Evolutionary conservation across 805 yeast species (phyloP), one percentile per base, ranked within the genome.

Genomic region (Suhomyces xylopsoci): DNA sequence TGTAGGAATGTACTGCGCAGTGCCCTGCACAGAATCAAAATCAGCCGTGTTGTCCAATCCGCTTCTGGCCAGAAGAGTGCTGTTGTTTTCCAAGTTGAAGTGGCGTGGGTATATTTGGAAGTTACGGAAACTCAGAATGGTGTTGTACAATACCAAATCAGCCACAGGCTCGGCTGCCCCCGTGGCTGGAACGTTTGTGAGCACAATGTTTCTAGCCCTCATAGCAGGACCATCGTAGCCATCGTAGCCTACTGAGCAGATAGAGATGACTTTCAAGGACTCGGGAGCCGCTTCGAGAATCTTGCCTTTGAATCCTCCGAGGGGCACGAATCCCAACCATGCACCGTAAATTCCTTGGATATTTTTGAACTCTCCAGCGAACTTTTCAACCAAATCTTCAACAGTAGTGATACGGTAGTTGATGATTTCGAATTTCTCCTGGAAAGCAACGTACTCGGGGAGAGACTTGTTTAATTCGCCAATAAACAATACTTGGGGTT

Each of bases 151-250:
- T 3, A 85, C 93, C 53, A 84, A 69, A 56, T 88, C 96, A 3
- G 92, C 88, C 25, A 88, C 96, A 14, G 87, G 85, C 41, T 76
- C 81, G 1, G 88, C 81, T 0, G 87, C 83, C 70, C 64, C 88
- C 80, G 51, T 62, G 22, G 76, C 63, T 1, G 80, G 78, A 22
- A 83, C 84, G 62, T 88, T 85, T 54, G 88, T 81, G 54, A 88
- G 72, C 7, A 70, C 61, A 25, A 88, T 80, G 12, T 78, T 79
- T 43, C 67, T 64, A 9, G 64, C 58, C 6, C 66, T 62, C 68
- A 84, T 65, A 1, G 66, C 68, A 0, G 60, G 67, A 0, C 75
- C 67, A 59, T 83, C 83, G 53, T 78, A 76, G 15, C 73, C 73
- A 55, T 83, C 85, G 58, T 70, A 71, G 0, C 89, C 89, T 14